Conservation (phyloP, 1,284 basidiomycete genomes). For the Ganoderma sinense region DNA sequence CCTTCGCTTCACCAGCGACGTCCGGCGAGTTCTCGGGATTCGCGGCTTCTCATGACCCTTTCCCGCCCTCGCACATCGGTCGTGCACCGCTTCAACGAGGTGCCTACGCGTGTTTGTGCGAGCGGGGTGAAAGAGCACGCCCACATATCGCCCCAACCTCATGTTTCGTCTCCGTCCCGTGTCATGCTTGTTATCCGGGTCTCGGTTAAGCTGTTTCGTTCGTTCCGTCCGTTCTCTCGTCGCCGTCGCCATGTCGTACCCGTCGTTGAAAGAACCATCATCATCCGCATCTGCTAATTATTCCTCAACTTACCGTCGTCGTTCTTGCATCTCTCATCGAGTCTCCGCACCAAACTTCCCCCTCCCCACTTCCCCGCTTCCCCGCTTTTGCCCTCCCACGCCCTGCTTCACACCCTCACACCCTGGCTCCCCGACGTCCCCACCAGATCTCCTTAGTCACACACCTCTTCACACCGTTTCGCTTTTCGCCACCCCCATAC, state of each 20-base stretch:
- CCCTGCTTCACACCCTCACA: background rate
- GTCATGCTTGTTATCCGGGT: constrained; percentile 8
- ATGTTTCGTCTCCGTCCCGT: constrained; percentile 4
- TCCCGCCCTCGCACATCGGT: constrained; percentile 8
- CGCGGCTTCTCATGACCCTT: constrained; percentile 58
- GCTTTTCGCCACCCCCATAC: background rate
- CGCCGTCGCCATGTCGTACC: background rate
- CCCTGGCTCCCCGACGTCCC: background rate
- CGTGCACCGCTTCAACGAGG: constrained; percentile 2
- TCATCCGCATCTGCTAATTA: constrained; percentile 32
- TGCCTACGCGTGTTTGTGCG: constrained; percentile 1
- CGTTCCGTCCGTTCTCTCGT: constrained; percentile 15
- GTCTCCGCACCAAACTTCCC: constrained; percentile 1
- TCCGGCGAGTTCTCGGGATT: constrained; percentile 91
- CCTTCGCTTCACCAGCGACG: constrained; percentile 94
- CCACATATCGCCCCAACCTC: background rate
- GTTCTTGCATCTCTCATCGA: constrained; percentile 14
- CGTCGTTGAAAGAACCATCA: constrained; percentile 31
- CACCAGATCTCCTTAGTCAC: constrained; percentile 4
- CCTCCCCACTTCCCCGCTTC: background rate
- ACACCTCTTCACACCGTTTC: background rate
- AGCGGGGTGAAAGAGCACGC: background rate
- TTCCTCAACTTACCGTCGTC: constrained; percentile 22
- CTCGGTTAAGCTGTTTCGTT: constrained; percentile 5
- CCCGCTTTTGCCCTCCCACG: constrained; percentile 1